Evolutionary conservation across 2,329 filamentous ascomycete genomes (phyloP).

Genomic region (Ploettnerulaceae sp.): DNA sequence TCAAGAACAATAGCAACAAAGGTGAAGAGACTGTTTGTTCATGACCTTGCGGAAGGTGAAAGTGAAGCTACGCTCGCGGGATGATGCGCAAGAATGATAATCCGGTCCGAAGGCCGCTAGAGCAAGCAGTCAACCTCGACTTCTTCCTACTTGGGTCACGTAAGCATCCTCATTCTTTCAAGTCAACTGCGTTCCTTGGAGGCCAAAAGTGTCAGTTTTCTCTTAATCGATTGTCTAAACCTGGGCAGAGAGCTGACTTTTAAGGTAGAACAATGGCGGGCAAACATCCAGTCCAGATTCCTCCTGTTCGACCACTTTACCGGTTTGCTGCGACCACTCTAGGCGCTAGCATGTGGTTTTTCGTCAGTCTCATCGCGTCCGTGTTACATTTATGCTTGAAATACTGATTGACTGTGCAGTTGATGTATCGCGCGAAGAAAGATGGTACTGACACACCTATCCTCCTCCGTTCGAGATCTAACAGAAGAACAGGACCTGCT

Average conservation of each 20-base stretch:
- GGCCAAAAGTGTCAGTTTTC: too few relatives aligned
- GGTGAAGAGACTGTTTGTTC: background rate
- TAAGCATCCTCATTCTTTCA: too few relatives aligned
- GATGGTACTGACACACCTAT: conserved; percentile 57
- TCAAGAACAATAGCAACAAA: background rate
- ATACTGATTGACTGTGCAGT: conserved; percentile 44
- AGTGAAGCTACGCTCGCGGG: too few relatives aligned
- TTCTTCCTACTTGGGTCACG: too few relatives aligned
- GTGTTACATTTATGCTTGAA: background rate
- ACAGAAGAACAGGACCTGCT: conserved; percentile 52
- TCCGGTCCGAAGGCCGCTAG: too few relatives aligned
- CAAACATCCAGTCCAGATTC: conserved; percentile 52
- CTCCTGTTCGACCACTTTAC: conserved; percentile 65
- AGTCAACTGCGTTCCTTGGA: too few relatives aligned
- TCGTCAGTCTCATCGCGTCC: conserved; percentile 55
- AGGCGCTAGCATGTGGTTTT: conserved; percentile 99
- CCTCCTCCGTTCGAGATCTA: conserved; percentile 12
- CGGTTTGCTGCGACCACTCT: conserved; percentile 80
- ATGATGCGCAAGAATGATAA: too few relatives aligned
- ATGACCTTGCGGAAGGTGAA: background rate
- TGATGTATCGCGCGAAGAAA: conserved; percentile 96
- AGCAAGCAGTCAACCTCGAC: too few relatives aligned
- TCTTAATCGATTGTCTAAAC: too few relatives aligned
- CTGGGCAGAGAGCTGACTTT: conserved; percentile 9
- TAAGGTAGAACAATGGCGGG: conserved; percentile 30